Percentiles rank a stretch among this genome's conserved stretches.
phyloP scores from a whole-genome alignment of 192 early-diverging fungal species.

The Umbelopsis ramanniana region DNA sequence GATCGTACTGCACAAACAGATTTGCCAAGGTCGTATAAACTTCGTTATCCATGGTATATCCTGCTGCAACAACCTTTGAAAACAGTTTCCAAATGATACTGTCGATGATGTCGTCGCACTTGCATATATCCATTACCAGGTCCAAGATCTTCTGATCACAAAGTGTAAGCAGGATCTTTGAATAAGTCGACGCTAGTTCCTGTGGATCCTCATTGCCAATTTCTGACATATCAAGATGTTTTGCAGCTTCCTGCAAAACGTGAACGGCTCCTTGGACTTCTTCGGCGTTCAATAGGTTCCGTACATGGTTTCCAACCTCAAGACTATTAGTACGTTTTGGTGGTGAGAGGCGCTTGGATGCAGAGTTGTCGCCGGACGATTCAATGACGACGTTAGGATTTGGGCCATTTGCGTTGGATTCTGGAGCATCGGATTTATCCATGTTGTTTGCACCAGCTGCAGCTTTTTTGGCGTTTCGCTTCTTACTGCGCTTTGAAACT shows the following conservation, averaged over 20 bases:
- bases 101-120: conserved; percentile 6
- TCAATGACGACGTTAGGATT: neutral
- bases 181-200: conserved; percentile 25
- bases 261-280: conserved; percentile 19
- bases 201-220: neutral
- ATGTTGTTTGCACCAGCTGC: too few species aligned
- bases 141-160: conserved; percentile 21
- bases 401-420: neutral
- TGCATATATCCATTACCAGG: neutral
- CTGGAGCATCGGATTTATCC: too few species aligned
- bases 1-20: conserved; percentile 21
- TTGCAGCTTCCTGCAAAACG: conserved; percentile 10
- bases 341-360: neutral
- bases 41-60: conserved; percentile 26
- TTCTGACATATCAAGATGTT: conserved; percentile 18
- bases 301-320: conserved; percentile 21
- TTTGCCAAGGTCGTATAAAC: conserved; percentile 17
- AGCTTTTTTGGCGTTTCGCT: too few species aligned
- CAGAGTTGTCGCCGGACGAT: too few species aligned
- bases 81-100: conserved; percentile 27
- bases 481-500: too few species aligned
- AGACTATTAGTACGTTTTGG: conserved; percentile 14
- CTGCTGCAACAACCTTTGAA: conserved; percentile 32
- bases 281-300: neutral
- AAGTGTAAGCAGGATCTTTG: conserved; percentile 28